Base-by-base conservation (phyloP, 1,284 basidiomycete species). In the Meripilus lineatus region DNA sequence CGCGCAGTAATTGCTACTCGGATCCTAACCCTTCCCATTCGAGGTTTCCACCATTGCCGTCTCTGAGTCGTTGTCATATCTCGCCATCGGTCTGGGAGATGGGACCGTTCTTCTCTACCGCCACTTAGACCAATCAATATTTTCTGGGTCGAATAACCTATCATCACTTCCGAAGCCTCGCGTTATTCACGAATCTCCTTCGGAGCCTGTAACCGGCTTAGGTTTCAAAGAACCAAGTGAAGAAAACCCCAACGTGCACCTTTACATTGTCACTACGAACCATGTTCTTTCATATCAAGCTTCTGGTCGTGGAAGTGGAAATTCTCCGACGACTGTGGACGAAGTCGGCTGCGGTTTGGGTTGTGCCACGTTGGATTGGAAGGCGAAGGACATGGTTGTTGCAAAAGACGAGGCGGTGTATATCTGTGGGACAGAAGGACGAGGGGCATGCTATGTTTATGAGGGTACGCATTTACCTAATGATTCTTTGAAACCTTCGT, bases 331-430 rank as follows among this genome's bases (percentile, higher is more conserved):
- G 0, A 77, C 82, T 0, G 77, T 97, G 1, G 92, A 97, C 58
- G 93, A 97, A 56, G 77, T 89, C 6, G 93, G 94, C 0, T 82
- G 81, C 35, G 87, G 78, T 0, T 66, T 97, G 4, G 86, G 89
- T 1, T 99, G 95, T 58, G 86, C 86, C 1, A 77, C 79, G 17
- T 85, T 93, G 77, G 82, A 90, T 59, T 76, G 78, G 75, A 65
- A 76, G 41, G 69, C 76, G 43, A 69, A 73, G 32, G 80, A 90
- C 58, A 81, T 98, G 55, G 77, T 95, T 10, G 77, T 98, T 2
- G 95, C 93, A 0, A 71, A 89, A 44, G 90, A 96, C 42, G 95
- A 98, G 55, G 94, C 93, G 1, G 83, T 98, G 32, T 96, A 95
- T 56, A 71, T 90, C 6, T 92, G 90, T 58, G 84, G 86, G 0